Percentiles rank a stretch among this genome's conserved stretches.
These are phyloP conservation scores for Mucor plumbeus DNA, from an alignment of 371 early-diverging fungal species.

Conservation along the genomic window DNA sequence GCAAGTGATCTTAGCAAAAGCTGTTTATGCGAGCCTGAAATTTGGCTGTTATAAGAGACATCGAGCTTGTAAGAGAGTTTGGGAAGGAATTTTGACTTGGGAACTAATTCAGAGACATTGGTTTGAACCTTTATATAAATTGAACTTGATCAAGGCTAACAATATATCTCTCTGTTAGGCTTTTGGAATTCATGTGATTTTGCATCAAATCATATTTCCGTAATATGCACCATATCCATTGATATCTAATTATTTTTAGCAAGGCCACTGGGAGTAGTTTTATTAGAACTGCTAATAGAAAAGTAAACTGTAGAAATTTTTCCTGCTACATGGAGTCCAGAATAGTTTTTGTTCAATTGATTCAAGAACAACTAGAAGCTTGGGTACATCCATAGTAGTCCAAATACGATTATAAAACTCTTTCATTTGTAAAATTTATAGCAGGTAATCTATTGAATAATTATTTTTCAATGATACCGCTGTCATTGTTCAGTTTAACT, in stretches of 20 bases:
- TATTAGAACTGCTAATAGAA: slow-evolving; percentile 1
- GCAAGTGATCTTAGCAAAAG: slow-evolving; percentile 27
- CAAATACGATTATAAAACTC: slow-evolving; percentile 30
- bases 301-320: slow-evolving; percentile 33
- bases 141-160: not conserved
- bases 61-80: not conserved
- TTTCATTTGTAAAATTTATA: slow-evolving; percentile 5
- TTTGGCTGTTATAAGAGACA: not conserved
- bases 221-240: not conserved
- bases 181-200: not conserved
- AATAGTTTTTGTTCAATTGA: slow-evolving; percentile 23
- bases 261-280: not conserved
- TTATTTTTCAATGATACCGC: not conserved
- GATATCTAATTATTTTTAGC: not conserved
- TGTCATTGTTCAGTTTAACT: not conserved
- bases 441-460: not conserved
- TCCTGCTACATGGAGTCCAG: slow-evolving; percentile 19
- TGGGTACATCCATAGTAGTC: slow-evolving; percentile 11
- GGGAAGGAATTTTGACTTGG: not conserved
- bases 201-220: not conserved
- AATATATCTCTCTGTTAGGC: not conserved
- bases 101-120: not conserved
- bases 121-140: not conserved
- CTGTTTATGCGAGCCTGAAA: not conserved
- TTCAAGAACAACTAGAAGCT: slow-evolving; percentile 5